Evolutionary conservation across 192 early-diverging fungal genomes (phyloP).

Genomic region (Gaertneriomyces semiglobifer): DNA sequence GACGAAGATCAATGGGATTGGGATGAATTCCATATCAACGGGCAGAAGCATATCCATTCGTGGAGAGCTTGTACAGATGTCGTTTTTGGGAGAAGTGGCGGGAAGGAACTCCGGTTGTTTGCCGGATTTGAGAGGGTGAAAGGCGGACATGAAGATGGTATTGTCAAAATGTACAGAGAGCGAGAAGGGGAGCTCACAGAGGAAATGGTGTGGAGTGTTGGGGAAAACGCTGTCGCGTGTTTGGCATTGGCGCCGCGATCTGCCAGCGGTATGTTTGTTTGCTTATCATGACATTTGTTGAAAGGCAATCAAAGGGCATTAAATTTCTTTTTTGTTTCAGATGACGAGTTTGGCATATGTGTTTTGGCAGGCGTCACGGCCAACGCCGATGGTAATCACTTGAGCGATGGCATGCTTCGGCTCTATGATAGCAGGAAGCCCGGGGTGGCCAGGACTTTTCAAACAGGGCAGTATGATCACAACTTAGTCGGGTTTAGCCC

Average conservation of each 20-base stretch:
- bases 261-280: no score
- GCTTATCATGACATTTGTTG: no score
- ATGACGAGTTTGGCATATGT: background rate
- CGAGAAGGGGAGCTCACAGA: background rate
- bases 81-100: no score
- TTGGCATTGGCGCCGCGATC: background rate
- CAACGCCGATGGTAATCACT: background rate
- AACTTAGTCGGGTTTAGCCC: conserved; percentile 15
- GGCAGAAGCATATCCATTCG: no score
- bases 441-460: background rate
- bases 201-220: background rate
- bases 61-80: no score
- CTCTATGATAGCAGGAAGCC: conserved; percentile 6
- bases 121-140: background rate
- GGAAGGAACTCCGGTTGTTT: background rate
- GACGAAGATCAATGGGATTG: background rate
- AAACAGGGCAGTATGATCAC: conserved; percentile 12
- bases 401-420: conserved; percentile 12
- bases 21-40: background rate
- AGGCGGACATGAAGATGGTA: background rate
- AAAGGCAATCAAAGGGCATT: no score
- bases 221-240: conserved; percentile 20
- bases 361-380: conserved; percentile 6
- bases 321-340: no score
- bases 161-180: conserved; percentile 1